Percentiles rank a stretch among this genome's conserved stretches.
Conservation (phyloP, 495 filamentous ascomycete genomes). For the Cercophora sp. region DNA sequence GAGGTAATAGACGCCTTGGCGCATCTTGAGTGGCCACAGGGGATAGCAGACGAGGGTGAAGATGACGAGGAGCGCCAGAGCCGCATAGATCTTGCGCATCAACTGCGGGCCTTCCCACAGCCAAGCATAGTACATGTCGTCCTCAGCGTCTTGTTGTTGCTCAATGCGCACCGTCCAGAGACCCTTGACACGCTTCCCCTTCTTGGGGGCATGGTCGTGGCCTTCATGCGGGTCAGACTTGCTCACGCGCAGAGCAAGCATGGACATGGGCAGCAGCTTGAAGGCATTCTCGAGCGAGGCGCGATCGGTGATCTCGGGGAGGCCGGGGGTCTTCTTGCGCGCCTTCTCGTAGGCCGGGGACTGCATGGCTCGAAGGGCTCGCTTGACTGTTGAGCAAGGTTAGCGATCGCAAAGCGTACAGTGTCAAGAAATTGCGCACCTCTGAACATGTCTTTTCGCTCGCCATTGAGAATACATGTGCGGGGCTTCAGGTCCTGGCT, state of each 20-base stretch:
- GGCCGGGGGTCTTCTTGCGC: constrained; percentile 78
- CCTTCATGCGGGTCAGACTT: constrained; percentile 74
- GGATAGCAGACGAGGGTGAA: constrained; percentile 92
- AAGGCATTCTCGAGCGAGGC: constrained; percentile 86
- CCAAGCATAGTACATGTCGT: constrained; percentile 95
- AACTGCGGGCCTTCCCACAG: constrained; percentile 92
- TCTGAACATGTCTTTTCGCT: constrained; percentile 97
- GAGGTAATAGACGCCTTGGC: constrained; percentile 95
- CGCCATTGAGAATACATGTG: constrained; percentile 91
- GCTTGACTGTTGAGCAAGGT: constrained; percentile 93
- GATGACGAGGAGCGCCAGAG: constrained; percentile 72
- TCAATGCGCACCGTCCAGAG: constrained; percentile 96
- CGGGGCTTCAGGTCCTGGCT: constrained; percentile 82
- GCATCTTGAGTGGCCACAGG: constrained; percentile 87
- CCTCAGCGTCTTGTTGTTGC: constrained; percentile 87
- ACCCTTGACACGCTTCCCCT: constrained; percentile 86
- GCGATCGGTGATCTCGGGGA: constrained; percentile 82
- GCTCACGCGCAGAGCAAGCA: constrained; percentile 84
- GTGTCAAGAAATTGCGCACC: constrained; percentile 44
- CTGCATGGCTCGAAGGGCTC: constrained; percentile 87
- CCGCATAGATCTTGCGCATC: constrained; percentile 88
- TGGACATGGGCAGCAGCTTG: constrained; percentile 92
- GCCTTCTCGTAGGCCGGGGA: constrained; percentile 86
- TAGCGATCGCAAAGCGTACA: background rate
- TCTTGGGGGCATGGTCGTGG: constrained; percentile 65